phyloP scores from a whole-genome alignment of 2,329 filamentous ascomycete genomes.

The Aspergillus arachidicola region DNA sequence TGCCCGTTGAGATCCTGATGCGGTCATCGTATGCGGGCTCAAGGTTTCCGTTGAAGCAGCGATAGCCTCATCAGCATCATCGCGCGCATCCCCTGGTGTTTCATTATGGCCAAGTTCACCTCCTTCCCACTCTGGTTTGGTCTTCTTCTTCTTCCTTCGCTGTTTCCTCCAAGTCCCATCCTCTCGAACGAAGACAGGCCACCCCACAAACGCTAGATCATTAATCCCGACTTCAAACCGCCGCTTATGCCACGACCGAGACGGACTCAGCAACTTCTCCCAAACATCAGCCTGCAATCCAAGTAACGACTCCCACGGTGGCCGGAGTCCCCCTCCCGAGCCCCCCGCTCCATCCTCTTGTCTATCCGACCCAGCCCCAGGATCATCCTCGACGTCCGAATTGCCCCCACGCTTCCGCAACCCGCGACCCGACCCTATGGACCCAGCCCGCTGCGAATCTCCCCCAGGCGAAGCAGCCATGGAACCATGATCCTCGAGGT shows the following conservation, averaged over 20 bases:
- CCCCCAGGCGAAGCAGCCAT: conserved; percentile 31
- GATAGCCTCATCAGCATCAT: conserved; percentile 35
- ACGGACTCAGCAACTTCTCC: conserved; percentile 77
- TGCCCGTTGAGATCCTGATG: conserved; percentile 28
- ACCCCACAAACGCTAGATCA: conserved; percentile 77
- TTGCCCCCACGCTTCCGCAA: conserved; percentile 32
- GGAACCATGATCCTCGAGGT: conserved; percentile 33
- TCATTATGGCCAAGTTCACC: conserved; percentile 40
- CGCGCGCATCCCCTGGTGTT: conserved; percentile 35
- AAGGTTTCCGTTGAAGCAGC: conserved; percentile 31
- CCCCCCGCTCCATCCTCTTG: conserved; percentile 27
- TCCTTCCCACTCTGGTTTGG: conserved; percentile 33
- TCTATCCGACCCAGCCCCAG: conserved; percentile 30
- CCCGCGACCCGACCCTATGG: conserved; percentile 35
- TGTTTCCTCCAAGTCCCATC: conserved; percentile 76
- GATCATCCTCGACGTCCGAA: conserved; percentile 39
- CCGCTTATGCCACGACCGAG: conserved; percentile 74
- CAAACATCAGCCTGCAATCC: conserved; percentile 76
- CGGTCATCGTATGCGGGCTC: conserved; percentile 26
- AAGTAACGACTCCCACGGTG: conserved; percentile 63
- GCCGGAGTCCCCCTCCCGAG: conserved; percentile 23
- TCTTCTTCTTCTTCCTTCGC: conserved; percentile 51
- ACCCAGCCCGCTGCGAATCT: conserved; percentile 36
- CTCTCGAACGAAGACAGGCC: conserved; percentile 78
- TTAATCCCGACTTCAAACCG: conserved; percentile 82